These are phyloP conservation scores for Stenogyne calaminthoides DNA, from an alignment of 305 asterid species.

Conservation along the genomic window DNA sequence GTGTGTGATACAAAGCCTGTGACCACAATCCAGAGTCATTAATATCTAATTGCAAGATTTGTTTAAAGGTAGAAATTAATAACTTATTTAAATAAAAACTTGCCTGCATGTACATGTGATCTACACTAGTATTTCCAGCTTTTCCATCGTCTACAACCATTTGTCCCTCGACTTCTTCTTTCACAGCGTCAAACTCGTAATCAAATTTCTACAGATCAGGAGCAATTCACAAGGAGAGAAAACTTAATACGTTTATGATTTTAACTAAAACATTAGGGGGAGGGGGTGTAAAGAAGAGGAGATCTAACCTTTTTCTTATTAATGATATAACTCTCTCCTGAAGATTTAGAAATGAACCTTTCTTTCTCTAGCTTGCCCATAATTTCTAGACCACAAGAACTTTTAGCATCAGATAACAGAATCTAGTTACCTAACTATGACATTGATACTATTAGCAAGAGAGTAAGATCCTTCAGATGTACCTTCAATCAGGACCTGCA, in stretches of 20 bases:
- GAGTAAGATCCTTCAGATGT: conserved; percentile 33
- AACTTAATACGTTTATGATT: conserved; percentile 9
- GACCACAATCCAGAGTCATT: conserved; percentile 23
- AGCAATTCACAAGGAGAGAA: conserved; percentile 29
- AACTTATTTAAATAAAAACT: conserved; percentile 8
- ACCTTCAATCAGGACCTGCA: conserved; percentile 91
- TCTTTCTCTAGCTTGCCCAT: conserved; percentile 74
- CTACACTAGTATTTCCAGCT: conserved; percentile 38
- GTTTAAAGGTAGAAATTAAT: neutral
- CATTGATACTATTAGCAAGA: conserved; percentile 29
- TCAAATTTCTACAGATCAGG: conserved; percentile 46
- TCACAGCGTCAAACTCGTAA: conserved; percentile 79
- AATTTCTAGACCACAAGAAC: conserved; percentile 54
- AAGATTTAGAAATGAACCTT: conserved; percentile 56
- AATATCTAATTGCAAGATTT: conserved; percentile 6
- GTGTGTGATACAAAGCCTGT: conserved; percentile 92
- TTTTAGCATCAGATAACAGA: conserved; percentile 25
- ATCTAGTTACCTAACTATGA: conserved; percentile 20
- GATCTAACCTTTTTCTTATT: conserved; percentile 60
- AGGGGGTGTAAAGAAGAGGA: conserved; percentile 7
- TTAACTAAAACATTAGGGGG: neutral
- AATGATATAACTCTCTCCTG: conserved; percentile 56
- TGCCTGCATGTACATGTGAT: conserved; percentile 87
- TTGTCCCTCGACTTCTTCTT: conserved; percentile 66
- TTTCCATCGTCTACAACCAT: conserved; percentile 35